A percentile compares a stretch with the other conserved stretches of the same genome.
These are phyloP conservation scores for Apiospora arundinis DNA, from an alignment of 2,329 filamentous ascomycete species.

Conservation along the genomic window DNA sequence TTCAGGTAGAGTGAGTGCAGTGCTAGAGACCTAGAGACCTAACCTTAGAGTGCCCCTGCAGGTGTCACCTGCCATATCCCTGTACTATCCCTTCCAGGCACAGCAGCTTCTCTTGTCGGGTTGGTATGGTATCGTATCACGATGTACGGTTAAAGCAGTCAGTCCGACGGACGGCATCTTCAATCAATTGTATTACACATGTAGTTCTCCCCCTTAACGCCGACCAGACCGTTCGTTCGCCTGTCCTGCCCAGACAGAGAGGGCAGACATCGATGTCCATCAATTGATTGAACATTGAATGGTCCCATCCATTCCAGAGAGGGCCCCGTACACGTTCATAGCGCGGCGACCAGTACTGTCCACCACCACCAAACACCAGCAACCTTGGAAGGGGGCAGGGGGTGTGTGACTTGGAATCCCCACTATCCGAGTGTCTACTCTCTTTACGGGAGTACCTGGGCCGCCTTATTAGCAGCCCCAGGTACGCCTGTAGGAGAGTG, in stretches of 20 bases:
- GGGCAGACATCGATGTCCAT: too few species aligned
- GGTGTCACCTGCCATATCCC: neutral
- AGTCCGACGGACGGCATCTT: neutral
- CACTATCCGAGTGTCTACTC: conserved; percentile 1
- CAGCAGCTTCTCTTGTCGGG: neutral
- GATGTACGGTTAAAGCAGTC: too few species aligned
- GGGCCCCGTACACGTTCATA: conserved; percentile 15
- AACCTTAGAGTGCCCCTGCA: neutral
- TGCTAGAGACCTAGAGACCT: neutral
- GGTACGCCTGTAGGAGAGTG: neutral
- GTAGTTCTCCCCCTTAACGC: neutral
- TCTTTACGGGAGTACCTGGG: neutral
- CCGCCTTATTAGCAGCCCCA: conserved; percentile 9
- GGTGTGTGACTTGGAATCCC: conserved; percentile 15
- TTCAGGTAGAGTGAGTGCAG: conserved; percentile 9
- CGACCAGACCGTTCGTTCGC: neutral
- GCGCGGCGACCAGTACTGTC: conserved; percentile 1
- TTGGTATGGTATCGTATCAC: neutral
- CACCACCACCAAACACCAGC: conserved; percentile 15
- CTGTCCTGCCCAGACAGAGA: neutral
- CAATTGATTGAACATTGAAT: too few species aligned
- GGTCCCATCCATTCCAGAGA: conserved; percentile 7
- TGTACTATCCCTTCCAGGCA: conserved; percentile 12
- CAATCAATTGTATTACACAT: too few species aligned
- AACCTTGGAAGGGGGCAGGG: conserved; percentile 6